Conservation (phyloP, 2,329 filamentous ascomycete species). For the Waltergamsia citrina region DNA sequence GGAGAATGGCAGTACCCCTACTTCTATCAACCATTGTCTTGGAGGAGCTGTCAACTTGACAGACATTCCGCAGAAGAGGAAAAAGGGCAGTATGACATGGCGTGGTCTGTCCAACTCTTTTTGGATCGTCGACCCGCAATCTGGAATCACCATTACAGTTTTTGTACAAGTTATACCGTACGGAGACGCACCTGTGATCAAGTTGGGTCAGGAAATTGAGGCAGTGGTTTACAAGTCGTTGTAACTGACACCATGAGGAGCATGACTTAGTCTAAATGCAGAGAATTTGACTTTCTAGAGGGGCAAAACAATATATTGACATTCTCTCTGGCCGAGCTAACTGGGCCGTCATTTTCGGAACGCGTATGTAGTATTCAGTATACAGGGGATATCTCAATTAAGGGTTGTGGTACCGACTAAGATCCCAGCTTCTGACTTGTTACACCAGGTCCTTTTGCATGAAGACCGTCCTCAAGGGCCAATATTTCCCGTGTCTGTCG, state of each 20-base stretch:
- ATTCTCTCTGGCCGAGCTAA: no score
- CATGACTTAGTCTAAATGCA: no score
- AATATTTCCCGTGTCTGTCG: conserved; percentile 3
- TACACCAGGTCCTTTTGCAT: conserved; percentile 2
- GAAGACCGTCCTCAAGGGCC: conserved; percentile 3
- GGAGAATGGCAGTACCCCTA: conserved; percentile 4
- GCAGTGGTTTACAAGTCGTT: conserved; percentile 25
- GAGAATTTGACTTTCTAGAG: no score
- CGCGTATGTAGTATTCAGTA: no score
- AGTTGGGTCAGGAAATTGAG: conserved; percentile 28
- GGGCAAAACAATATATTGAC: no score
- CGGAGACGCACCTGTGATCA: conserved; percentile 22
- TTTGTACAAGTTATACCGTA: conserved; percentile 27
- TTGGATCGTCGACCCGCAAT: conserved; percentile 29
- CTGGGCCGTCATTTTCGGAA: no score
- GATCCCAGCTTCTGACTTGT: neutral
- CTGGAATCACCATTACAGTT: conserved; percentile 28
- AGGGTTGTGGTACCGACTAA: no score
- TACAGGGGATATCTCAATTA: no score
- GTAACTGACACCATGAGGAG: no score
- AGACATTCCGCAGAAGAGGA: conserved; percentile 27
- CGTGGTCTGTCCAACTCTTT: conserved; percentile 28
- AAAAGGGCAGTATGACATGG: conserved; percentile 32
- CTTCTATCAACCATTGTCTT: conserved; percentile 23
- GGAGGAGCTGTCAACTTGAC: conserved; percentile 27